Evolutionary conservation across 306 rosid genomes (phyloP).

Genomic region (Casuarina cunninghamiana): DNA sequence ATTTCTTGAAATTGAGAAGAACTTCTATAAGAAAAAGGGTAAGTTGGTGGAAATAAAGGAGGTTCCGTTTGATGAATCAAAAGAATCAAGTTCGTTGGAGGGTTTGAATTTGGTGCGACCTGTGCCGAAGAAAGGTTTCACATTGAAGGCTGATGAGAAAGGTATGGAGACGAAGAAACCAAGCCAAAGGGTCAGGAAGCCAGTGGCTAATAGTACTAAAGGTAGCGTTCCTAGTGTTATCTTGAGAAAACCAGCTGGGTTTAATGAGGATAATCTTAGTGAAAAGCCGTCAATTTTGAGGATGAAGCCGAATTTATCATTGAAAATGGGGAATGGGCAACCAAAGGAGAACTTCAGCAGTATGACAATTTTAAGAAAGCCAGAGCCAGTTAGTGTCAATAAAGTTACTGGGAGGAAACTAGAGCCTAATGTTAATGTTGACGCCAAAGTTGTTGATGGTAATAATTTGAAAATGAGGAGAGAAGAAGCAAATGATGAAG

Average conservation of each 20-base stretch:
- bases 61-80: slow-evolving; percentile 62
- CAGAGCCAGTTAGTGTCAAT: slow-evolving; percentile 40
- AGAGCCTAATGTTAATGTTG: slow-evolving; percentile 34
- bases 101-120: slow-evolving; percentile 70
- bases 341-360: slow-evolving; percentile 68
- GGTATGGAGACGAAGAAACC: slow-evolving; percentile 52
- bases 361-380: slow-evolving; percentile 85
- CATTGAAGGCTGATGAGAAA: slow-evolving; percentile 43
- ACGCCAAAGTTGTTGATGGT: slow-evolving; percentile 31
- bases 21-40: slow-evolving; percentile 65
- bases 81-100: slow-evolving; percentile 45
- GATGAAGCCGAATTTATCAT: slow-evolving; percentile 66
- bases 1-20: slow-evolving; percentile 86
- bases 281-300: slow-evolving; percentile 51
- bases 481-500: slow-evolving; percentile 38
- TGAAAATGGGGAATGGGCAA: slow-evolving; percentile 47
- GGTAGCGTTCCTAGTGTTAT: slow-evolving; percentile 71
- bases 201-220: slow-evolving; percentile 33
- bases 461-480: slow-evolving; percentile 30
- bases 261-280: slow-evolving; percentile 48
- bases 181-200: slow-evolving; percentile 28
- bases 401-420: slow-evolving; percentile 26
- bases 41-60: slow-evolving; percentile 63
- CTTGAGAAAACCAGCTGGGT: slow-evolving; percentile 68
- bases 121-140: slow-evolving; percentile 57